Evolutionary conservation across 192 early-diverging fungal species (phyloP).

Genomic region (Backusella morwellensis): DNA sequence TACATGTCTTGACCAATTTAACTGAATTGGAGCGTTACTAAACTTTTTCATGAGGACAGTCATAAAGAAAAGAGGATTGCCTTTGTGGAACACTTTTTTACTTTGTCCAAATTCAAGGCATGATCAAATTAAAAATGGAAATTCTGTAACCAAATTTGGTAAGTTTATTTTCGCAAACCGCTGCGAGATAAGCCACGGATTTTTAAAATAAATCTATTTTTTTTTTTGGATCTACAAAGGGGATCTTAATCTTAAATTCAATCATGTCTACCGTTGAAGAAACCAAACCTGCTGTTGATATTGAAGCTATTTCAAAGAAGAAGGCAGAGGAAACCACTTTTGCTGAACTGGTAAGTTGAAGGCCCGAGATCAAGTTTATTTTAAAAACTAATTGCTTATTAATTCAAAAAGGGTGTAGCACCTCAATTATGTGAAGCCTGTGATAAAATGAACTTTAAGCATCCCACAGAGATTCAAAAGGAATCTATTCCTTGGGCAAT

Average conservation of each 20-base stretch:
- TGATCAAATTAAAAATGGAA: not conserved
- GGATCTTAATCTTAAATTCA: not conserved
- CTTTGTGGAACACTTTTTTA: not conserved
- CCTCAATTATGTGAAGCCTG: conserved; percentile 87
- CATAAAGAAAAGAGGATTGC: too few relatives aligned
- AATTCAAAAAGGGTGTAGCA: conserved; percentile 68
- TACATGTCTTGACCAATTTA: not conserved
- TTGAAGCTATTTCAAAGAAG: conserved; percentile 23
- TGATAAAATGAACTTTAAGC: conserved; percentile 82
- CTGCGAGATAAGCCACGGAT: not conserved
- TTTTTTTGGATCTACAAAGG: not conserved
- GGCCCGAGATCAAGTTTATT: not conserved
- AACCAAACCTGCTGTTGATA: conserved; percentile 12
- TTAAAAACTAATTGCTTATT: not conserved
- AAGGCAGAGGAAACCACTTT: conserved; percentile 29
- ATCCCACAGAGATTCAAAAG: conserved; percentile 89
- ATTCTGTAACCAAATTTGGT: not conserved
- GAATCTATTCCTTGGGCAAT: conserved; percentile 91
- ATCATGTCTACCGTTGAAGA: not conserved
- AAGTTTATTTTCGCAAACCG: not conserved
- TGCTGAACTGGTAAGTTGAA: conserved; percentile 32
- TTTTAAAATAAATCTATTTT: not conserved
- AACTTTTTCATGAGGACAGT: not conserved
- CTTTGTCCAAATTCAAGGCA: not conserved
- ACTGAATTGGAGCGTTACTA: not conserved